Base-by-base conservation (phyloP, 495 filamentous ascomycete species). In the Hypoxylon crocopeplum region DNA sequence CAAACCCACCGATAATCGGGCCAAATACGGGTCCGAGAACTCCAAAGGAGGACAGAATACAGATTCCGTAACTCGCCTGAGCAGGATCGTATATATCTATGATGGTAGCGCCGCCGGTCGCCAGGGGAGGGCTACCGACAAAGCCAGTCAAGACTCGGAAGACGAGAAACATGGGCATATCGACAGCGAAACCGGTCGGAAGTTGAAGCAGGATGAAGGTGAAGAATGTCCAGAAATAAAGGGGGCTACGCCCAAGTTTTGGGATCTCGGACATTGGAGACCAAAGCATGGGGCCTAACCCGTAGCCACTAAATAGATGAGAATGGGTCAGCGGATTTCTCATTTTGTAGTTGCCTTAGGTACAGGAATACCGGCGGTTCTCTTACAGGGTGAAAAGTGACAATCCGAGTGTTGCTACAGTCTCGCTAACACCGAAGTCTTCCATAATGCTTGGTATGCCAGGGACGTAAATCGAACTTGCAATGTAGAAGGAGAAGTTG, bases 311-410 rank as follows among this genome's bases (percentile, higher is more conserved):
- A 21, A 21, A 5, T 16, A 17, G 15, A 19, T 8, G 32, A 34
- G 3, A n/a, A n/a, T n/a, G n/a, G n/a, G 30, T 54, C 5, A 54
- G 48, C 41, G 34, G 36, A 1, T 2, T 5, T 29, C 10, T 16
- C 1, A 11, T 15, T 8, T 19, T 25, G 11, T 15, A 2, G 10
- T 22, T 16, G 15, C 22, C 29, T 49, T 11, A 10, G 37, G 2
- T 20, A 21, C 21, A 10, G 16, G 13, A 1, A 3, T 7, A 21
- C 16, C 10, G 37, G 1, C 12, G 12, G 7, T 32, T 15, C 76
- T 20, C 78, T 50, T 19, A 76, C 79, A 66, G 66, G 1, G 82
- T 71, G 32, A 77, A 79, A n/a, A 83, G 69, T 0, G 80, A 76
- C 1, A 82, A 66, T 12, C 79, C 80, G 6, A 83, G 59, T n/a